Percentiles rank a stretch among this genome's conserved stretches.
These are phyloP conservation scores for Oryza coarctata DNA, from an alignment of 176 grass and related monocot species.

Conservation along the genomic window DNA sequence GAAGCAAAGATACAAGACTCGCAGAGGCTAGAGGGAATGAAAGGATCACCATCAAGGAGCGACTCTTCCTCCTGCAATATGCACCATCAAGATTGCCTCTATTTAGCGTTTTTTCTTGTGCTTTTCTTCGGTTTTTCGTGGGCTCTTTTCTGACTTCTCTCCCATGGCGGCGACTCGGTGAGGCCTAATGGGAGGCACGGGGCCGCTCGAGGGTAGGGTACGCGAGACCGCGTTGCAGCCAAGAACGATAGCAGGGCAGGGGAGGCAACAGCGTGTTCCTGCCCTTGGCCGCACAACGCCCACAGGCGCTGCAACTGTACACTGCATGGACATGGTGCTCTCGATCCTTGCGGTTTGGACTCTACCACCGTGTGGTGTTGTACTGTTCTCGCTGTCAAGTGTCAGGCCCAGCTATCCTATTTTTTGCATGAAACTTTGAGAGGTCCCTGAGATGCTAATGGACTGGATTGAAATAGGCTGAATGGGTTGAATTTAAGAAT, in stretches of 20 bases:
- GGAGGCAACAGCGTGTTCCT: slow-evolving; percentile 25
- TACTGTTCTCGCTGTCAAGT: background rate
- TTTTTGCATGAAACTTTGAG: background rate
- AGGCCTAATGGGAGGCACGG: no score
- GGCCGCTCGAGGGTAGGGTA: no score
- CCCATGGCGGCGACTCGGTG: background rate
- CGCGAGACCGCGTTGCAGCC: no score
- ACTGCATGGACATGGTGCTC: background rate
- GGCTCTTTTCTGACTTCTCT: background rate
- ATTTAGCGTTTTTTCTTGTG: background rate
- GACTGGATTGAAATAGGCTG: no score
- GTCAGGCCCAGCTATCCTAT: background rate
- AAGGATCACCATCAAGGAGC: background rate
- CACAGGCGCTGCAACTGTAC: background rate
- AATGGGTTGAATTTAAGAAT: no score
- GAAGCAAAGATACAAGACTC: background rate
- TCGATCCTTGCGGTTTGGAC: background rate
- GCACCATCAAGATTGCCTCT: background rate
- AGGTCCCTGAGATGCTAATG: no score
- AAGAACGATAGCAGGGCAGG: background rate
- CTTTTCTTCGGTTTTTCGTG: background rate
- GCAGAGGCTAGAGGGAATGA: background rate
- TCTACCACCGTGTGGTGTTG: background rate
- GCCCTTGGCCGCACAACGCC: background rate
- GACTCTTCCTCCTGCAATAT: background rate